Evolutionary conservation across 495 filamentous ascomycete genomes (phyloP).

Genomic region (Parmelia sp.): DNA sequence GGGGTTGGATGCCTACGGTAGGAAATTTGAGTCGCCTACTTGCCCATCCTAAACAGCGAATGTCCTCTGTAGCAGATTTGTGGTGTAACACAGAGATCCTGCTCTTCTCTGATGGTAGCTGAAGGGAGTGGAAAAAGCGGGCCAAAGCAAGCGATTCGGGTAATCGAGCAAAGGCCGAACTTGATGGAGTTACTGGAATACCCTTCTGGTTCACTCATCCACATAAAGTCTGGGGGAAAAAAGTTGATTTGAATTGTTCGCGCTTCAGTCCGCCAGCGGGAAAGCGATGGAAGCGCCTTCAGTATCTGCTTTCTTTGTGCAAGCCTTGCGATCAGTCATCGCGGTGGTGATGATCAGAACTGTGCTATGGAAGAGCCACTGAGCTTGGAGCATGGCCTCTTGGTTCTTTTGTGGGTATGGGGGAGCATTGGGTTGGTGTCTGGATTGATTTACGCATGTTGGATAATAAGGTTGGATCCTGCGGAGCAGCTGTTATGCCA

Average conservation of each 20-base stretch:
- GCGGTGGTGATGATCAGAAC: neutral
- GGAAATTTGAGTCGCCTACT: neutral
- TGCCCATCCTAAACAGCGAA: neutral
- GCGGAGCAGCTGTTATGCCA: neutral
- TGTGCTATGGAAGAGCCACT: slow-evolving; percentile 1
- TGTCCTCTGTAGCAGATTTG: neutral
- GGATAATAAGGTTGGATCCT: slow-evolving; percentile 1
- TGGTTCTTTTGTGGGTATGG: neutral
- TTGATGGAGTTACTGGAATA: neutral
- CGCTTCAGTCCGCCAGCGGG: neutral
- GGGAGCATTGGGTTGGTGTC: slow-evolving; percentile 1
- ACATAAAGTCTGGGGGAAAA: neutral
- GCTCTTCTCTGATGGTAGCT: neutral
- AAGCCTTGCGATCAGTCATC: neutral
- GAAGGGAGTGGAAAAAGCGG: neutral
- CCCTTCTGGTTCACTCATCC: neutral
- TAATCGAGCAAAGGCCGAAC: neutral
- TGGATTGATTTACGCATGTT: neutral
- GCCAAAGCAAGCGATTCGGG: neutral
- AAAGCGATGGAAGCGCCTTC: neutral
- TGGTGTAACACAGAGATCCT: neutral
- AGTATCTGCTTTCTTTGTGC: neutral
- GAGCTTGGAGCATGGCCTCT: slow-evolving; percentile 7
- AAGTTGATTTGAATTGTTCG: slow-evolving; percentile 1
- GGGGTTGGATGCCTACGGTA: neutral